These are phyloP conservation scores for Paraconiothyrium brasiliense DNA, from an alignment of 2,329 filamentous ascomycete species.

Conservation along the genomic window DNA sequence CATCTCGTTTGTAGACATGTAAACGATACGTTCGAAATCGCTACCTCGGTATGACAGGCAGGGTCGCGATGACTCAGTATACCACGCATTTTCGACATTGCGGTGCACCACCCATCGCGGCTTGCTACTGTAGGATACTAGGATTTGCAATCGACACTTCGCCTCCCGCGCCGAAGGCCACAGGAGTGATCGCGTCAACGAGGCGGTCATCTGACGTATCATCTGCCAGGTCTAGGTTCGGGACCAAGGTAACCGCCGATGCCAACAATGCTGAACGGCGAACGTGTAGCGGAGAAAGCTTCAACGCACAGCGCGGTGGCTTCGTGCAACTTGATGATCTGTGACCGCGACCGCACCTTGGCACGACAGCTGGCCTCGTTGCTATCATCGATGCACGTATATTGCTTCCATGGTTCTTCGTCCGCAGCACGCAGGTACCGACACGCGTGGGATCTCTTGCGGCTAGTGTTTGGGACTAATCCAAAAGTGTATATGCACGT, in stretches of 20 bases:
- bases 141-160: too few species aligned
- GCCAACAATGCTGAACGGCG: background rate
- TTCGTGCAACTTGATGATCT: background rate
- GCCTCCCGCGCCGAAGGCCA: background rate
- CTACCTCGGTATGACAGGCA: too few species aligned
- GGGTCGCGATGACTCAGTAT: too few species aligned
- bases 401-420: background rate
- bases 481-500: background rate
- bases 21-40: too few species aligned
- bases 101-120: too few species aligned
- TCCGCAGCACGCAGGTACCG: background rate
- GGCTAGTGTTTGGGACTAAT: constrained; percentile 6
- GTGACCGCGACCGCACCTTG: background rate
- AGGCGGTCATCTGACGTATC: background rate
- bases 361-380: background rate
- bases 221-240: background rate
- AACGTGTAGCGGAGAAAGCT: background rate
- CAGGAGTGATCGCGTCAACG: too few species aligned
- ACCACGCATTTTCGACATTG: too few species aligned
- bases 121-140: too few species aligned
- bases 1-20: too few species aligned
- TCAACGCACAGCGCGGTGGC: background rate
- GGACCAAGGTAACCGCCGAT: background rate
- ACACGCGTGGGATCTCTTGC: background rate
- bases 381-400: background rate